Base-by-base conservation (phyloP, 768 basidiomycete species). In the Kwoniella sp. region DNA sequence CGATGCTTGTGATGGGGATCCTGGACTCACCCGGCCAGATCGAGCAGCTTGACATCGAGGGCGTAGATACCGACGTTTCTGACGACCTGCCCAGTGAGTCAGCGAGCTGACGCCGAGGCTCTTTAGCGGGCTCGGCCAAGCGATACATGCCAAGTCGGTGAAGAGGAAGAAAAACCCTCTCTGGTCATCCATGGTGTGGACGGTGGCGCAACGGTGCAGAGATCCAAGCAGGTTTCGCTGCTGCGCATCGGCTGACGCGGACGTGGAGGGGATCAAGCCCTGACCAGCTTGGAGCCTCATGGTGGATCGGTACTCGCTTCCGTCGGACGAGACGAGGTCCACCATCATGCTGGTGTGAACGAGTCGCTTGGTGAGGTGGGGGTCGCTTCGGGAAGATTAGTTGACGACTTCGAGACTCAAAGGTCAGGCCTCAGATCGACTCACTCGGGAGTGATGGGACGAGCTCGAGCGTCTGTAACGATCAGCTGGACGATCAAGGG, bases 161-260 rank as follows among this genome's bases (percentile, higher is more conserved):
- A 56, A 56, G 33, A 49, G 22, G 53, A 56, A 56, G 41, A 42
- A 56, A 11, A 49, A 36, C 7, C 53, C 53, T 43, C 20, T 47
- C 20, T 44, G 17, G 22, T 33, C 40, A 19, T 49, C 22, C 12
- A 41, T 46, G 2, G 25, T 17, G 22, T 28, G 44, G 7, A 43
- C 12, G 11, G 26, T 45, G 7, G 43, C 50, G 3, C 42, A 44
- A 19, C 42, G 32, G 17, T 45, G 42, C 7, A 44, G 33, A 17
- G 50, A 45, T 14, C 50, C 50, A 31, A 52, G 50, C 15, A 52
- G 34, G 28, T 52, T 52, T 26, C 50, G 50, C 20, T 51, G 50
- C 15, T 25, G 5, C 39, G 39, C 17, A 40, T 20, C 20, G n/a
- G n/a, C n/a, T n/a, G n/a, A n/a, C n/a, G n/a, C n/a, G n/a, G n/a